Conservation (phyloP, 192 early-diverging fungal genomes). For the Obelidium mucronatum region DNA sequence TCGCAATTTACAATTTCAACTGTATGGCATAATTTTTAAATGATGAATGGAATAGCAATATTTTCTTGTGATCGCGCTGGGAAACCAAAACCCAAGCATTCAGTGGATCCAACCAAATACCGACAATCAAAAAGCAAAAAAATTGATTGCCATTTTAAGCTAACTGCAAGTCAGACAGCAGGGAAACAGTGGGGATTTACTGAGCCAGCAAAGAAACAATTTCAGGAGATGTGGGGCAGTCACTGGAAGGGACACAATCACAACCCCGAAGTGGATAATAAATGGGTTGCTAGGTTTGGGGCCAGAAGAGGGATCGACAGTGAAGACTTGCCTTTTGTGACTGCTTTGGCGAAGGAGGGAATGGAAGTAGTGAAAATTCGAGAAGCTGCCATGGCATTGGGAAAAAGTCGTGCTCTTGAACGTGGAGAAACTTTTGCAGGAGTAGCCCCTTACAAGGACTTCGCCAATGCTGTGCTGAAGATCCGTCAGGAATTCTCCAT, state of each 20-base stretch:
- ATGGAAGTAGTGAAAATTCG: background rate
- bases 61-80: background rate
- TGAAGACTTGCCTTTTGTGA: background rate
- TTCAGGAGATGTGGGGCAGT: background rate
- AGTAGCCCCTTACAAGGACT: background rate
- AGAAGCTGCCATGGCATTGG: background rate
- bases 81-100: background rate
- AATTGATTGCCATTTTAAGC: background rate
- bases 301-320: background rate
- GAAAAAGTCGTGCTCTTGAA: background rate
- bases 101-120: background rate
- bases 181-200: background rate
- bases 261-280: background rate
- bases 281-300: background rate
- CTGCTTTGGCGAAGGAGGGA: background rate
- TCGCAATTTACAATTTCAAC: no score
- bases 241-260: background rate
- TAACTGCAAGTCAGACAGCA: background rate
- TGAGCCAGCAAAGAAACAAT: background rate
- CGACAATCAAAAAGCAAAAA: background rate
- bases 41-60: no score
- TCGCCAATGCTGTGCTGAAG: background rate
- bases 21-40: no score
- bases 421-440: background rate
- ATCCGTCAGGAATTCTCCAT: background rate